These are phyloP conservation scores for Cutaneotrichosporon spelunceum DNA, from an alignment of 1,284 basidiomycete species.

Conservation along the genomic window DNA sequence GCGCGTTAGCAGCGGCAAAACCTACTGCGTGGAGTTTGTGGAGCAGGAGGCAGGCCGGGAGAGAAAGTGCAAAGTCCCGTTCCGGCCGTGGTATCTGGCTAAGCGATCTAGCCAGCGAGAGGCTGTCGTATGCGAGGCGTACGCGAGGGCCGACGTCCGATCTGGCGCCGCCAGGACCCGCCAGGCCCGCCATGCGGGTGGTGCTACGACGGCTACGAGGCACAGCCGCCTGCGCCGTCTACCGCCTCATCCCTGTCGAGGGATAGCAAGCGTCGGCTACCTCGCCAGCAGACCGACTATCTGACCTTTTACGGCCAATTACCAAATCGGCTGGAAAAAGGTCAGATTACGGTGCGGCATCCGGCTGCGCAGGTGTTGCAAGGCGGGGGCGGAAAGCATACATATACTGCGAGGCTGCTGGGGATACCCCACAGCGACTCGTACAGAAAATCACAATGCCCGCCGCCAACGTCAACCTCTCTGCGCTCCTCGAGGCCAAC, in stretches of 20 bases:
- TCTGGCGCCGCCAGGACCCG: not conserved
- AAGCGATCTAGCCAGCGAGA: not conserved
- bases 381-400: too few species aligned
- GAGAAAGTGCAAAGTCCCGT: too few species aligned
- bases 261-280: not conserved
- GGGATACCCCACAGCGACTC: not conserved
- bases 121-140: too few species aligned
- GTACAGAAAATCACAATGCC: constrained; percentile 18
- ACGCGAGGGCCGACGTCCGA: not conserved
- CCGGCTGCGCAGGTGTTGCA: not conserved
- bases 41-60: not conserved
- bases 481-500: constrained; percentile 26
- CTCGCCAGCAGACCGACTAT: not conserved
- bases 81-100: not conserved
- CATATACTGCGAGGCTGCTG: not conserved
- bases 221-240: too few species aligned
- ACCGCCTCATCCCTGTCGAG: too few species aligned
- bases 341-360: not conserved
- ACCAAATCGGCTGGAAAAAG: not conserved
- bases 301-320: constrained; percentile 1
- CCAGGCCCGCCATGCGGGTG: too few species aligned
- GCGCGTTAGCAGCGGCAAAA: too few species aligned
- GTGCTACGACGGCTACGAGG: too few species aligned
- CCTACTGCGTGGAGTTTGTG: not conserved
- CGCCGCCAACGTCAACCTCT: constrained; percentile 23